Base-by-base conservation (phyloP, 2,329 filamentous ascomycete species). In the Graphilbum ipis-grandicollis region DNA sequence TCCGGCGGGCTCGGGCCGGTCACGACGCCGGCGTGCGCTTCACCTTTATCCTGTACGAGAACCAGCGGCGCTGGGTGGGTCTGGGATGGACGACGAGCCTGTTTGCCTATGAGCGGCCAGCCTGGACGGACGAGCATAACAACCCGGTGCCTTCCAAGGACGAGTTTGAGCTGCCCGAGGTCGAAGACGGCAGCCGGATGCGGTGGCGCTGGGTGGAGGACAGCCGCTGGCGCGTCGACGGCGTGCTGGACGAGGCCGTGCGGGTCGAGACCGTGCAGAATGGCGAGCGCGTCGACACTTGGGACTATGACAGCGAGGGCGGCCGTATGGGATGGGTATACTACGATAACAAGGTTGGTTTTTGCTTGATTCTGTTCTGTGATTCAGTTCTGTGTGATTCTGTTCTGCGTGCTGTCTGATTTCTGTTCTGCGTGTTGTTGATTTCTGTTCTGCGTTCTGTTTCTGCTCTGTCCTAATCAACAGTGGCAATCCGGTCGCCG, bases 91-190 rank as follows among this genome's bases (percentile, higher is more conserved):
- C 90, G 0, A 79, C 79, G 3, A 92, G 78, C 29, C 63, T 98
- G 42, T 84, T 98, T 45, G 76, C 85, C 0, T 92, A 94, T 49
- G 90, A 98, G 53, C 70, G 90, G 31, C 70, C 79, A 2, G 68
- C 86, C 1, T 98, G 90, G 88, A 94, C 90, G 1, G 90, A 98
- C 54, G 90, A 98, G 56, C 85, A 94, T 52, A 71, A 92, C 38
- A 93, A 93, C 43, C 52, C 76, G 0, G 79, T 83, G 4, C 76
- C 83, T 1, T 58, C 76, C 1, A 85, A 79, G 45, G 80, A 90
- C 31, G 69, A 70, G 32, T 75, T 75, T 44, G 68, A 73, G 47
- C 56, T 76, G 14, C 70, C 71, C 3, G 68, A 71, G 38, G 70
- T 75, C 1, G 71, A 74, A 44, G 68, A 75, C 37, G 65, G 66